Percentiles rank a stretch among this genome's conserved stretches.
phyloP scores from a whole-genome alignment of 2,329 filamentous ascomycete genomes.

The Colletotrichum sp. region DNA sequence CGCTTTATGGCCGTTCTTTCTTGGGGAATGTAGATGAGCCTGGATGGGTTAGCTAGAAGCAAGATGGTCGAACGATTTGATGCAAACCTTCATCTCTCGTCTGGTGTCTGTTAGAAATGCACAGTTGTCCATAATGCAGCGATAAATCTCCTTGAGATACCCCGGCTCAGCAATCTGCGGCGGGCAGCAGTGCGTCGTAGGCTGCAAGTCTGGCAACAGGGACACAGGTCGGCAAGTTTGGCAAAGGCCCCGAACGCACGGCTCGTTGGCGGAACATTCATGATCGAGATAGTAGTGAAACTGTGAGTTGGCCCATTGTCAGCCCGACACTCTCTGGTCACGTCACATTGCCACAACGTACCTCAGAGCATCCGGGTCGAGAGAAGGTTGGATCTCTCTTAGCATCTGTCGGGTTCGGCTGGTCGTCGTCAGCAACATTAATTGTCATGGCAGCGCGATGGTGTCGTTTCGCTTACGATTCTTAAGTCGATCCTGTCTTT shows the following conservation, averaged over 20 bases:
- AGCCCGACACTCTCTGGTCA: neutral
- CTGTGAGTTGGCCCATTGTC: neutral
- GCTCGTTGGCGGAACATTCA: constrained; percentile 10
- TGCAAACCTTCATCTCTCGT: constrained; percentile 17
- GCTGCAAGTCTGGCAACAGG: constrained; percentile 12
- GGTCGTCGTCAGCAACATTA: neutral
- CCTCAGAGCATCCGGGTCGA: constrained; percentile 14
- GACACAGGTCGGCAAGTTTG: constrained; percentile 9
- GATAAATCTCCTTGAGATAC: constrained; percentile 20
- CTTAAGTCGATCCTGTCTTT: constrained; percentile 14
- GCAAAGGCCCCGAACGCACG: constrained; percentile 20
- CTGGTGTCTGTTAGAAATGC: constrained; percentile 12
- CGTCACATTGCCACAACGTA: neutral
- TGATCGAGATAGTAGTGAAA: constrained; percentile 21
- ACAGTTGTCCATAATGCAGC: constrained; percentile 21
- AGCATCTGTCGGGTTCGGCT: constrained; percentile 8
- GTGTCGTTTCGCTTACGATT: constrained; percentile 2
- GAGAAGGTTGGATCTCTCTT: constrained; percentile 11
- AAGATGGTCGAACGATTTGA: neutral
- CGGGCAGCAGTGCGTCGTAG: constrained; percentile 17
- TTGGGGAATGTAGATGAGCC: constrained; percentile 14
- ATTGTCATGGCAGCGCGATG: neutral
- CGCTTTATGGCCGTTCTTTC: constrained; percentile 17
- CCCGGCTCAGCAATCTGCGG: constrained; percentile 6
- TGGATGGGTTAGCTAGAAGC: neutral